Evolutionary conservation across 257 asterid species (phyloP).

Genomic region (Rehmannia glutinosa): DNA sequence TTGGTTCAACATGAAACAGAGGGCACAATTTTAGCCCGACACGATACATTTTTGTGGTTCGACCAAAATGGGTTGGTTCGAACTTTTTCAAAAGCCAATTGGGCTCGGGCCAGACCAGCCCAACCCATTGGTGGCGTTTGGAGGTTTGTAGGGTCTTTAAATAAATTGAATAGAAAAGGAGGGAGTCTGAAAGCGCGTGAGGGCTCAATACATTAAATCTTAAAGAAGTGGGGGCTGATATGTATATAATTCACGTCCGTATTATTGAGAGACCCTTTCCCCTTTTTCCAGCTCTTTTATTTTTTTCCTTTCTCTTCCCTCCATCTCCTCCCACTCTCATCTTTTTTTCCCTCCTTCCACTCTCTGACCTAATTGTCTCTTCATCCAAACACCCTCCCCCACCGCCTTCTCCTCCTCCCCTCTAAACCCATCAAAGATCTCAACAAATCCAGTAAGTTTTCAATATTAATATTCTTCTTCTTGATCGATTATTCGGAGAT

Average conservation of each 20-base stretch:
- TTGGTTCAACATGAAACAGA: too few relatives aligned
- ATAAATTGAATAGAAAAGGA: too few relatives aligned
- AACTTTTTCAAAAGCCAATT: too few relatives aligned
- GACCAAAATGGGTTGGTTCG: too few relatives aligned
- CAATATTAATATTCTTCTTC: neutral
- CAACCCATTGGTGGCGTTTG: too few relatives aligned
- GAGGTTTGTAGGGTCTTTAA: too few relatives aligned
- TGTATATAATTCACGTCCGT: conserved; percentile 47
- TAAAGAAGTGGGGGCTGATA: conserved; percentile 31
- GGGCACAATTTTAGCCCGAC: too few relatives aligned
- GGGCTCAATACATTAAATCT: neutral
- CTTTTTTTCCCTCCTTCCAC: conserved; percentile 15
- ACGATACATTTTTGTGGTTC: too few relatives aligned
- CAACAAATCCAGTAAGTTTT: too few relatives aligned
- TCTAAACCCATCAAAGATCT: too few relatives aligned
- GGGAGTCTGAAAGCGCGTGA: conserved; percentile 31
- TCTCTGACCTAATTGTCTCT: conserved; percentile 58
- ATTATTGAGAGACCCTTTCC: conserved; percentile 23
- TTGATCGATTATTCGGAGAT: neutral
- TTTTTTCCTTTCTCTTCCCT: neutral
- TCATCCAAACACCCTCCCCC: conserved; percentile 5
- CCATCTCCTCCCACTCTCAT: conserved; percentile 18
- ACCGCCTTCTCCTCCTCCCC: neutral
- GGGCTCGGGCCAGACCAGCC: too few relatives aligned
- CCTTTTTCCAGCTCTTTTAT: conserved; percentile 16